Evolutionary conservation across 371 early-diverging fungal species (phyloP), one percentile per base, ranked within the genome.

Genomic region (Nematocida sp.): DNA sequence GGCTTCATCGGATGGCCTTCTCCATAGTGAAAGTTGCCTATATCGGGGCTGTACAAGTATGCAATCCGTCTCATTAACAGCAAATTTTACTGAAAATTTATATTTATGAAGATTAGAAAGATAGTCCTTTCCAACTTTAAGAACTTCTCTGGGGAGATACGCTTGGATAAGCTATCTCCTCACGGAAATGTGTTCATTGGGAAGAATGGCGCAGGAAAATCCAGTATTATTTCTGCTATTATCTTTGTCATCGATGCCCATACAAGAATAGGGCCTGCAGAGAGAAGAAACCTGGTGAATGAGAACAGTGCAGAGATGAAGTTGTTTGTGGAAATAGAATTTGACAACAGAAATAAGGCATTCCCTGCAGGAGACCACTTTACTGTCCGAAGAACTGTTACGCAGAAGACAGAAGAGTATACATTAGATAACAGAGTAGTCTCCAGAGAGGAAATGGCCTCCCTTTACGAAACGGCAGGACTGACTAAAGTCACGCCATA

Each of bases 201-300:
- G 38, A 86, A 93, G 76, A 98, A 97, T 82, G 99, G 99, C 41
- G 90, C 94, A 5, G 99, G 97, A 27, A 99, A 99, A 84, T 91
- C 91, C 82, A 99, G 95, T 83, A 94, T 99, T 81, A 93, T 99
- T 79, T 87, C 67, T 88, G 97, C 99, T 2, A 91, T 95, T 66
- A 88, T 92, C 4, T 95, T 95, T 79, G 93, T 94, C 0, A 81
- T 99, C 41, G 88, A 91, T 78, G 60, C 78, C 25, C 95, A 94
- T 82, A 87, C 86, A 58, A 91, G 85, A 74, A 85, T 95, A 86
- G 87, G 87, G 15, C 87, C 89, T 37, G 94, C 94, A 78, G 94
- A 95, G 80, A 87, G 94, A 43, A 90, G 91, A 79, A 84, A 91
- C 7, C 84, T 95, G 32, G 85, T 96, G 34, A 92, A 95, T 83